phyloP scores from a whole-genome alignment of 805 yeast genomes.

The Saccharomycopsis schoenii region DNA sequence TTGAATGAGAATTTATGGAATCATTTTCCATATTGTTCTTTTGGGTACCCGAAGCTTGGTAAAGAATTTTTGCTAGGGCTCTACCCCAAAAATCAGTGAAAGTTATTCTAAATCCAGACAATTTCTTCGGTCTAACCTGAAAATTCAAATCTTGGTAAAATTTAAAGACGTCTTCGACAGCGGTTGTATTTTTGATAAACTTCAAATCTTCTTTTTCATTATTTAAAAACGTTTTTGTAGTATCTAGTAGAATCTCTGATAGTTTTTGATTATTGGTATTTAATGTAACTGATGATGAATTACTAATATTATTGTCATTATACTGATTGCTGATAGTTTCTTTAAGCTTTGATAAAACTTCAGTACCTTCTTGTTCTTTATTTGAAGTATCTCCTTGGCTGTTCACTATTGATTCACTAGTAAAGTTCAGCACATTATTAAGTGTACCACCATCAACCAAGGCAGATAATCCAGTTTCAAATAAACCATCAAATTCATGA shows the following conservation, averaged over 20 bases:
- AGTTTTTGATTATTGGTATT: too few relatives aligned
- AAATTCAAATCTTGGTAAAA: slow-evolving; percentile 43
- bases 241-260: too few relatives aligned
- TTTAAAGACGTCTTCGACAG: slow-evolving; percentile 24
- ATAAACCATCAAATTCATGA: not conserved
- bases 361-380: not conserved
- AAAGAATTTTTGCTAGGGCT: slow-evolving; percentile 43
- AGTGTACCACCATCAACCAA: not conserved
- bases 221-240: too few relatives aligned
- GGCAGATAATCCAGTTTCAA: not conserved
- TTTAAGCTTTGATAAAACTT: not conserved
- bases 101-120: slow-evolving; percentile 44
- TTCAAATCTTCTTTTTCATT: not conserved
- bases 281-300: too few relatives aligned
- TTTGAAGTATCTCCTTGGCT: not conserved
- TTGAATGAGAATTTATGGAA: slow-evolving; percentile 25
- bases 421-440: not conserved
- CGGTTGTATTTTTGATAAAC: not conserved
- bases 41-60: slow-evolving; percentile 43
- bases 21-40: slow-evolving; percentile 48
- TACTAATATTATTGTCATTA: too few relatives aligned
- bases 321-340: too few relatives aligned
- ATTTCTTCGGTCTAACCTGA: slow-evolving; percentile 43
- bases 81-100: slow-evolving; percentile 65
- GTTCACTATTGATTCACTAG: not conserved